These are phyloP conservation scores for Coprinopsis cinerea DNA, from an alignment of 768 basidiomycete genomes.

Conservation along the genomic window DNA sequence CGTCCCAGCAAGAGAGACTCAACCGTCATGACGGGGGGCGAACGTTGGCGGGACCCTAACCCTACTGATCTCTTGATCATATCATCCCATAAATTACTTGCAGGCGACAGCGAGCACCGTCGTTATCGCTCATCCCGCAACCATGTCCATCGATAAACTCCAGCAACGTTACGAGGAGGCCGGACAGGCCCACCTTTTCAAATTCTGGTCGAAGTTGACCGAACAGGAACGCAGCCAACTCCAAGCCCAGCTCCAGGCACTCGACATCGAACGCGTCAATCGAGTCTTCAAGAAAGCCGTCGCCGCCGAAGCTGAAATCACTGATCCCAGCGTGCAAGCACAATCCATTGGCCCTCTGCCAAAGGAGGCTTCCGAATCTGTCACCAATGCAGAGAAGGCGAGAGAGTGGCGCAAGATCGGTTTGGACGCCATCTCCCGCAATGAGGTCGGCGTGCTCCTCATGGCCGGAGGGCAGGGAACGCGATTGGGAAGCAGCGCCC, in stretches of 20 bases:
- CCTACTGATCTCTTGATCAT: neutral
- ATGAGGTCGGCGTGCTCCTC: conserved; percentile 89
- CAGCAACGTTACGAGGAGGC: conserved; percentile 67
- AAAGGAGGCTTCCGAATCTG: conserved; percentile 62
- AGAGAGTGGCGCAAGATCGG: conserved; percentile 74
- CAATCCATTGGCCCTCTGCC: conserved; percentile 80
- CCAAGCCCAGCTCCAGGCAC: conserved; percentile 61
- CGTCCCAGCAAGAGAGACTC: no score
- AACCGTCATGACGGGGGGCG: no score
- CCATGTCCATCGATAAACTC: conserved; percentile 55
- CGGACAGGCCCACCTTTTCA: conserved; percentile 84
- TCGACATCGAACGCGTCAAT: conserved; percentile 91
- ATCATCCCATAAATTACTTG: neutral
- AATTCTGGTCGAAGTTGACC: conserved; percentile 76
- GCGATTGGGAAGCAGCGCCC: conserved; percentile 82
- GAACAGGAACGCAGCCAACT: conserved; percentile 59
- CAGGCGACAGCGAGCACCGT: neutral
- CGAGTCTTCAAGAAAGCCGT: conserved; percentile 78
- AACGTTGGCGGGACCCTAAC: no score
- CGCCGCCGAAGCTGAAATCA: conserved; percentile 49
- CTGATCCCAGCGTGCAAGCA: conserved; percentile 29
- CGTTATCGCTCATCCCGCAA: conserved; percentile 16
- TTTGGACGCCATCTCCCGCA: conserved; percentile 70
- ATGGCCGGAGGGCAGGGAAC: conserved; percentile 99
- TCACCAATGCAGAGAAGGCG: conserved; percentile 48